Conservation (phyloP, 1,139 yeast genomes). For the Blastobotrys aristatus region DNA sequence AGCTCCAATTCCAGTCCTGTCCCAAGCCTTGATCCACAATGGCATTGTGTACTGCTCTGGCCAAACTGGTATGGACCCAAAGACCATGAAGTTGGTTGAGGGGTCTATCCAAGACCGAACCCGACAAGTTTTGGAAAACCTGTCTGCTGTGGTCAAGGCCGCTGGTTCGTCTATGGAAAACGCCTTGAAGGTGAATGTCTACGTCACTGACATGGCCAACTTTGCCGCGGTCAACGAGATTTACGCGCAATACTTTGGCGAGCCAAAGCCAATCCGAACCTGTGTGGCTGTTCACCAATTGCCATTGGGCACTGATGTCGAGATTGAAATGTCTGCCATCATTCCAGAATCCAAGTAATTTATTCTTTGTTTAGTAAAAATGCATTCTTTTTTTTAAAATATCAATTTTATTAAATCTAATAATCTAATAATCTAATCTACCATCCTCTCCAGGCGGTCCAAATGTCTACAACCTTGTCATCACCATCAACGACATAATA, state of each 20-base stretch:
- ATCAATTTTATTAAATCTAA: neutral
- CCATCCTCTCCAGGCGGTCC: slow-evolving; percentile 71
- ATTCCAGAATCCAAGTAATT: slow-evolving; percentile 10
- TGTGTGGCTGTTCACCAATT: slow-evolving; percentile 42
- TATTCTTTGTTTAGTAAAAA: neutral
- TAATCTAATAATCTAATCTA: too few species aligned
- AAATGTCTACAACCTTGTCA: slow-evolving; percentile 53
- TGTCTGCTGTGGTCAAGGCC: slow-evolving; percentile 42
- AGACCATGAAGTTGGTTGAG: slow-evolving; percentile 32
- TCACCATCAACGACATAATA: slow-evolving; percentile 49
- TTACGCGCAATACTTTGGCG: slow-evolving; percentile 42
- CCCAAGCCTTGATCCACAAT: slow-evolving; percentile 47
- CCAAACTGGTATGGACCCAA: slow-evolving; percentile 38
- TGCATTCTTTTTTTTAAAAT: neutral
- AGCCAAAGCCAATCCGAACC: slow-evolving; percentile 50
- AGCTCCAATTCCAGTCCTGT: slow-evolving; percentile 31
- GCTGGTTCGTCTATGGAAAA: slow-evolving; percentile 48
- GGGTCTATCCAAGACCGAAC: slow-evolving; percentile 29
- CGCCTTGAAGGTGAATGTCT: slow-evolving; percentile 49
- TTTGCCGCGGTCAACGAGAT: slow-evolving; percentile 44
- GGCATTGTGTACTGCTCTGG: slow-evolving; percentile 52
- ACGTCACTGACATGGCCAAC: slow-evolving; percentile 45
- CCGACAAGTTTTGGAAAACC: slow-evolving; percentile 27
- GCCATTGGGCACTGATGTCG: slow-evolving; percentile 28
- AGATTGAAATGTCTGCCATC: slow-evolving; percentile 37